Evolutionary conservation across 192 early-diverging fungal genomes (phyloP), one percentile per base, ranked within the genome.

Genomic region (Entophlyctis helioformis): DNA sequence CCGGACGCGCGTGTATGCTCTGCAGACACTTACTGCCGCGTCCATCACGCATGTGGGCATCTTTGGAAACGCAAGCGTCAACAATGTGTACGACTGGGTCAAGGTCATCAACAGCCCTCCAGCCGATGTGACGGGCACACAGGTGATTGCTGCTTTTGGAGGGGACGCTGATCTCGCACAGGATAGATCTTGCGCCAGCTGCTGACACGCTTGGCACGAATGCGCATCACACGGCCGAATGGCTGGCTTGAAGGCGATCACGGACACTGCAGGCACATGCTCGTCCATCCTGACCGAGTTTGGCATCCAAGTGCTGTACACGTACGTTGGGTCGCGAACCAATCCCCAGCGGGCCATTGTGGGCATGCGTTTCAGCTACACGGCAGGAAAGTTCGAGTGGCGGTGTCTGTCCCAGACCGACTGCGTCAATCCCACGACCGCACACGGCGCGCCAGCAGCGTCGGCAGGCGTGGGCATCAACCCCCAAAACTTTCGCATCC

Each of bases 51-150:
- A 13, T 24, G 27, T 64, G 15, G 53, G 46, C n/a, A 47, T 9
- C 25, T 55, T 50, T 50, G 53, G 53, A 1, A 55, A 55, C 25
- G 45, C 53, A 11, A 44, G 18, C 22, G 22, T 34, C 6, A 32
- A 4, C 10, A 55, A 53, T 51, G 47, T 39, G 36, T 42, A n/a
- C 16, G 53, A 55, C 13, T 55, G 53, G 53, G 39, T 55, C 8
- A 3, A 5, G 22, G 26, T 55, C 13, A 10, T 51, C 15, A 32
- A 26, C 21, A 39, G 15, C 13, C 48, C 37, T 15, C 36, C 39
- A 16, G 11, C 4, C 16, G 32, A 3, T 6, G 5, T 49, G 10
- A 49, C 47, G 12, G 47, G 34, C n/a, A 11, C 32, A 20, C n/a
- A 15, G 7, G 29, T 31, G 29, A 31, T 4, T 31, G 11, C 6